These are phyloP conservation scores for Monilinia vaccinii-corymbosi DNA, from an alignment of 2,329 filamentous ascomycete genomes.

Conservation along the genomic window DNA sequence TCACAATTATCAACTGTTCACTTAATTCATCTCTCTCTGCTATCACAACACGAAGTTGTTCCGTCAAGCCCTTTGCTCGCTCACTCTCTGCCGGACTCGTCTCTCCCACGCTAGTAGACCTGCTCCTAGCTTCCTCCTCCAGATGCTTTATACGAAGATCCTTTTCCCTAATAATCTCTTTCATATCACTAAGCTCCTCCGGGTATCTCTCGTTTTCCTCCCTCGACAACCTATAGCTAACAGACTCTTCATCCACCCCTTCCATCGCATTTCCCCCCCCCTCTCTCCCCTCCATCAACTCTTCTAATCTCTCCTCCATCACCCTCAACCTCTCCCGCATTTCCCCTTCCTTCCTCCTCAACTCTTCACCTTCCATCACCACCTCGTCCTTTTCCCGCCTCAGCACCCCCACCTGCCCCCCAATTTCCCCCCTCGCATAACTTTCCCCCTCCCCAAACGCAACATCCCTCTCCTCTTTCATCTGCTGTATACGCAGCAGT, in stretches of 20 bases:
- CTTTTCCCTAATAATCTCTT: background rate
- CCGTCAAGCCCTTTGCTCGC: background rate
- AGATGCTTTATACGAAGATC: background rate
- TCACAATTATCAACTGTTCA: conserved; percentile 1
- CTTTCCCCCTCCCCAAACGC: background rate
- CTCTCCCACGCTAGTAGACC: background rate
- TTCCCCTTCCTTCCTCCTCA: background rate
- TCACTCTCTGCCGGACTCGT: background rate
- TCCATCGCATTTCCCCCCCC: background rate
- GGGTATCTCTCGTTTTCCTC: background rate
- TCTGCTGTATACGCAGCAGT: background rate
- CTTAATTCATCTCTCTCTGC: background rate
- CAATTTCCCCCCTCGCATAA: background rate
- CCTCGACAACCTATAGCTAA: background rate
- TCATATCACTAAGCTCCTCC: background rate
- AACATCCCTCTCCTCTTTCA: background rate
- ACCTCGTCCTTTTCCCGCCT: background rate
- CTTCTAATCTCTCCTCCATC: background rate
- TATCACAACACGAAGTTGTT: background rate
- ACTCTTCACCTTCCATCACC: background rate
- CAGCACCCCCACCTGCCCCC: background rate
- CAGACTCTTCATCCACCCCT: no score
- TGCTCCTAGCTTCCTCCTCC: background rate
- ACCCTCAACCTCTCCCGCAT: background rate
- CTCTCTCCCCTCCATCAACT: background rate